Percentiles rank a stretch among this genome's conserved stretches.
Conservation (phyloP, 139 green algal genomes). For the Auxenochlorella pyrenoidosa region DNA sequence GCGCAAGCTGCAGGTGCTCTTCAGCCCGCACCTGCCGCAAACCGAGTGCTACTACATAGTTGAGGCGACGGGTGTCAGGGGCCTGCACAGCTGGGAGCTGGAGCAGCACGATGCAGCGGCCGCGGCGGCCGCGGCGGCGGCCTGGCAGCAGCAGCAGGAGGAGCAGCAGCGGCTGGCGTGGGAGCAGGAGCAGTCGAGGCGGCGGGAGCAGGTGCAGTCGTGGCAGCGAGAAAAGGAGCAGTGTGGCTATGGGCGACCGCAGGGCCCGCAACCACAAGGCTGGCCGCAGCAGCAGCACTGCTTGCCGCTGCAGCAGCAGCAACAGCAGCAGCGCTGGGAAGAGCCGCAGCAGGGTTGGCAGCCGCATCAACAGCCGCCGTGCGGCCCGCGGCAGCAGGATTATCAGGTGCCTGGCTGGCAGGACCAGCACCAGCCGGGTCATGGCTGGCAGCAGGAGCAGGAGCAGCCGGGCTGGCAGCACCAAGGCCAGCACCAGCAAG, state of each 20-base stretch:
- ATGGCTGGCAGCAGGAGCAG: neutral
- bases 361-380: neutral
- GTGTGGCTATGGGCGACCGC: neutral
- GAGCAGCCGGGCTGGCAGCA: neutral
- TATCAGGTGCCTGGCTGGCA: neutral
- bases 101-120: conserved; percentile 2
- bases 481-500: neutral
- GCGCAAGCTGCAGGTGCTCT: conserved; percentile 65
- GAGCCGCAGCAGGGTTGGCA: neutral
- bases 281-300: neutral
- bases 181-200: neutral
- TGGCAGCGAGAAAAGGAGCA: neutral
- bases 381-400: neutral
- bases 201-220: neutral
- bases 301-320: neutral
- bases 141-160: neutral
- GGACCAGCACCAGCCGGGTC: neutral
- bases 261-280: neutral
- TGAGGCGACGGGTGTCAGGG: conserved; percentile 45
- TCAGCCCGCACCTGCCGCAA: conserved; percentile 63
- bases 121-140: neutral
- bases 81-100: conserved; percentile 32
- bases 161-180: neutral
- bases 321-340: neutral
- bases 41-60: conserved; percentile 53